Percentiles rank a stretch among this genome's conserved stretches.
Evolutionary conservation across 345 rosid genomes (phyloP).

Genomic region (Citrus sp.): DNA sequence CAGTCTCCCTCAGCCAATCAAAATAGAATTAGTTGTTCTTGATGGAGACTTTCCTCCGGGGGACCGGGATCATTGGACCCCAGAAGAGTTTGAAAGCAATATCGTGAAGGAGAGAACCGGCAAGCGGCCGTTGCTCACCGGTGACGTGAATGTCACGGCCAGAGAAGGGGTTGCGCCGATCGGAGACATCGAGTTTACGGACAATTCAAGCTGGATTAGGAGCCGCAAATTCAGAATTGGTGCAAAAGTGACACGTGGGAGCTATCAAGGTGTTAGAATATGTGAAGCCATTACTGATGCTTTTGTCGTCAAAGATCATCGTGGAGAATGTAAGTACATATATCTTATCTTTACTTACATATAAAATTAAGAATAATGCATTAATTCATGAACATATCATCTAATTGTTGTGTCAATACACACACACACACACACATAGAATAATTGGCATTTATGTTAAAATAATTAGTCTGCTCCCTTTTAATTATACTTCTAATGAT

Average conservation of each 20-base stretch:
- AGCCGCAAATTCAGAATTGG: constrained; percentile 78
- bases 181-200: constrained; percentile 77
- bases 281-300: constrained; percentile 76
- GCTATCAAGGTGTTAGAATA: constrained; percentile 43
- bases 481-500: not conserved
- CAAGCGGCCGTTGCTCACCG: constrained; percentile 84
- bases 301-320: constrained; percentile 85
- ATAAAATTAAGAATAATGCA: not conserved
- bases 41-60: constrained; percentile 71
- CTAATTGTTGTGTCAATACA: not conserved
- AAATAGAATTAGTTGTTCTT: constrained; percentile 66
- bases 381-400: not conserved
- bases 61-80: constrained; percentile 48
- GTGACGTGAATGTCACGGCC: constrained; percentile 52
- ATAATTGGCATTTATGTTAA: too few species aligned
- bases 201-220: constrained; percentile 94
- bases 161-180: constrained; percentile 49
- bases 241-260: constrained; percentile 53
- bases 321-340: constrained; percentile 80
- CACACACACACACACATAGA: too few species aligned
- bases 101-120: constrained; percentile 76
- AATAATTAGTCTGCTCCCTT: too few species aligned
- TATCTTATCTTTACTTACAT: not conserved
- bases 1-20: constrained; percentile 46
- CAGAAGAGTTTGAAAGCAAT: constrained; percentile 52